Base-by-base conservation (phyloP, 371 early-diverging fungal genomes). In the Encephalitozoon romaleae region DNA sequence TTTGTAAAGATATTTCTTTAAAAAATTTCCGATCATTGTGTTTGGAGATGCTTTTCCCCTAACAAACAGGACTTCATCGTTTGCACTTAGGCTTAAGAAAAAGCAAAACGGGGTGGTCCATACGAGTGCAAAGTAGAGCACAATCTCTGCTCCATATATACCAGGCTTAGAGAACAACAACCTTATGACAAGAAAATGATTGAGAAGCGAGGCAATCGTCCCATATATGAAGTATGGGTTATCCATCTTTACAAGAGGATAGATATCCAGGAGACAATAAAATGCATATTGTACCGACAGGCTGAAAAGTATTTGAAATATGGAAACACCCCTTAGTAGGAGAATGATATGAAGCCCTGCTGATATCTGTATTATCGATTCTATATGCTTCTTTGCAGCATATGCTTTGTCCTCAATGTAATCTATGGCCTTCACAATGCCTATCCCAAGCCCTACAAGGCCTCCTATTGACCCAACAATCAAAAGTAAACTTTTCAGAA, bases 101-200 rank as follows among this genome's bases (percentile, higher is more conserved):
- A 86, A 83, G 25, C 81, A 74, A 42, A 86, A 81, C 0, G 86
- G 86, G 0, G 82, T 81, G 4, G 73, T 34, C 86, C 86, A 86
- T 0, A 86, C 80, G 67, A 84, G 34, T 23, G 78, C 39, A 70
- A 86, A 86, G 25, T 70, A 74, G 59, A 81, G 67, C 12, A 82
- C 18, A 18, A 82, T 76, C 47, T 81, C 78, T 11, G 84, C n/a
- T 68, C 51, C 45, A 28, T 68, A 51, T 63, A 47, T 71, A 70
- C 45, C 11, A 32, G 55, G 70, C 53, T 72, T 55, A 74, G 75
- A 72, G 38, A 80, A 39, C 51, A 80, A 39, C 21, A 76, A 55
- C 26, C 69, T 67, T 26, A 79, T 75, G 38, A 84, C 72, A 47
- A 78, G 49, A 64, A 86, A 84, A 72, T 86, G 84, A 64, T 86